Percentiles rank a stretch among this genome's conserved stretches.
Evolutionary conservation across 2,329 filamentous ascomycete species (phyloP).

Genomic region (Xylaria sp.): DNA sequence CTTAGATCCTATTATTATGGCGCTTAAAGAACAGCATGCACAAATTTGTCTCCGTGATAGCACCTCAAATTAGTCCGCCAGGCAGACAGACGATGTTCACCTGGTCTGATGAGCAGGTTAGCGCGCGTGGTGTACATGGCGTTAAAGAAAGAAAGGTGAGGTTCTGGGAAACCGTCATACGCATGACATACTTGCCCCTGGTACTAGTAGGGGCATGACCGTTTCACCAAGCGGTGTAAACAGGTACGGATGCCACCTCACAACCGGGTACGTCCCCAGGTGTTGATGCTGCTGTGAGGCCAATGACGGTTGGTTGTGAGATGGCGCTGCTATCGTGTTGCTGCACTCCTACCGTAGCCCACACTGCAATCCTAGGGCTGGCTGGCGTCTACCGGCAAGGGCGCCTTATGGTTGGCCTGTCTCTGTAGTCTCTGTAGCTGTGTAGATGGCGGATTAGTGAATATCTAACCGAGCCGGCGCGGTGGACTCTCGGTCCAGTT

Average conservation of each 20-base stretch:
- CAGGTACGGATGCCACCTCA: conserved; percentile 35
- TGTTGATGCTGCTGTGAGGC: conserved; percentile 24
- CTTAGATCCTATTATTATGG: background rate
- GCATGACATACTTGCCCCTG: conserved; percentile 9
- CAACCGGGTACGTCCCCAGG: conserved; percentile 25
- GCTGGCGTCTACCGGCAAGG: conserved; percentile 33
- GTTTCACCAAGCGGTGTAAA: conserved; percentile 31
- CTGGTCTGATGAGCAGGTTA: conserved; percentile 3
- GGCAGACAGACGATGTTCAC: background rate
- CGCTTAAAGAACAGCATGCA: background rate
- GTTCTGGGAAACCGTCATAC: conserved; percentile 4
- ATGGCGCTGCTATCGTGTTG: conserved; percentile 3
- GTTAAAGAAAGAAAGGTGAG: background rate
- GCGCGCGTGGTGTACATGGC: background rate
- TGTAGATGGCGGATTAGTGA: conserved; percentile 3
- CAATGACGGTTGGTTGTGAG: conserved; percentile 19
- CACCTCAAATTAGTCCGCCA: background rate
- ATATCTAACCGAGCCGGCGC: conserved; percentile 28
- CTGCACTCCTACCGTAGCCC: conserved; percentile 27
- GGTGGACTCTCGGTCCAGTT: conserved; percentile 37
- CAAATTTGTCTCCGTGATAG: background rate
- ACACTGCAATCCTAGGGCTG: conserved; percentile 4
- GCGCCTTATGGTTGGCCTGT: conserved; percentile 19
- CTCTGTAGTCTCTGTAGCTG: conserved; percentile 6
- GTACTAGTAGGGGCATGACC: conserved; percentile 17